Base-by-base conservation (phyloP, 306 rosid genomes). In the Trifolium dubium region DNA sequence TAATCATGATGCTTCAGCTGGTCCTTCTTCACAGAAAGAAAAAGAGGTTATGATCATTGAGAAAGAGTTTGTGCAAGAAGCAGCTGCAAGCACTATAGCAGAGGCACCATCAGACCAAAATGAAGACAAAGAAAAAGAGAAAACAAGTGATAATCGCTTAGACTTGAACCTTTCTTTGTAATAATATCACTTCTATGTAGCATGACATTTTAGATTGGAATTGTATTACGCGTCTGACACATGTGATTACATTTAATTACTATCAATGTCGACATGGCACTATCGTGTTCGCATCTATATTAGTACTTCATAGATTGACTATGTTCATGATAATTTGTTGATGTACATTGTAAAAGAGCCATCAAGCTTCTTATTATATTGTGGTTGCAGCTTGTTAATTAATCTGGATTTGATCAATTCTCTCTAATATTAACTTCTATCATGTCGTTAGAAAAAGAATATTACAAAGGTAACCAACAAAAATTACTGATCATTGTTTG, bases 141-240 rank as follows among this genome's bases (percentile, higher is more conserved):
- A 74, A 67, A 62, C 40, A 63, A 77, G 73, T 53, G 58, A 77
- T 32, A 44, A 31, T 41, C 53, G 28, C 71, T 61, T 91, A 71
- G 90, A 91, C 84, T 86, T 91, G 35, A 86, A 79, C n/a, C 97
- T 91, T 81, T 84, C 95, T 69, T 80, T 91, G 67, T 91, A 73
- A 78, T 61, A 66, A 13, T 43, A 39, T 4, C 35, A 64, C 10
- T 15, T 6, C 10, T 50, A 50, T 3, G 56, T 50, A 50, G 10
- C 23, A 50, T 50, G 23, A 17, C 56, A 50, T 10, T 15, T 50
- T 50, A 50, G 28, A 44, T 44, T 4, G 0, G 4, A 55, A 2
- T 4, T 54, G 13, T 54, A 12, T 54, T 14, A 1, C 7, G 1
- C 10, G 6, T 9, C 32, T 4, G 6, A 54, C 32, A 19, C 60